Conservation (phyloP, 371 early-diverging fungal species). For the Apophysomyces trapeziformis region DNA sequence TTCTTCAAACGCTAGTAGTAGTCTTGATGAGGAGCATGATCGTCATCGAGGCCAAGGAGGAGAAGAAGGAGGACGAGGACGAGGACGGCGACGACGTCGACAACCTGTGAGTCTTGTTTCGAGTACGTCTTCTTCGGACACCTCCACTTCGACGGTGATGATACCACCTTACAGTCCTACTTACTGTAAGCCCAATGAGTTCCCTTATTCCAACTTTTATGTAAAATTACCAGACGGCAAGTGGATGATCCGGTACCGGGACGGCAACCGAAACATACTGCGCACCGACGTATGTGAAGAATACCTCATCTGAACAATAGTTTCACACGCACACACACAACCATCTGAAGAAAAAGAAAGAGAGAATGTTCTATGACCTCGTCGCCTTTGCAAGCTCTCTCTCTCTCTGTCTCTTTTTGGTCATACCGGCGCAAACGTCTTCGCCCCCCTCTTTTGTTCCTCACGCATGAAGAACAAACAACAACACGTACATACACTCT, state of each 20-base stretch:
- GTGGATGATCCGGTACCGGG: constrained; percentile 52
- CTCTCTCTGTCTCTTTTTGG: too few species aligned
- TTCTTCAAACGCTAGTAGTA: not conserved
- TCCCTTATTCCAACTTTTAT: constrained; percentile 57
- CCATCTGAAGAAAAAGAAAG: too few species aligned
- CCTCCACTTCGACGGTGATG: constrained; percentile 11
- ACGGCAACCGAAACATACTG: constrained; percentile 49
- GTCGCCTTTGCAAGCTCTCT: too few species aligned
- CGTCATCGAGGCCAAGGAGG: too few species aligned
- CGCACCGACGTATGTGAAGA: constrained; percentile 50
- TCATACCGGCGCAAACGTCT: too few species aligned
- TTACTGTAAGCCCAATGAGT: constrained; percentile 43
- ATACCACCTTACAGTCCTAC: constrained; percentile 57
- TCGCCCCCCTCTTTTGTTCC: too few species aligned
- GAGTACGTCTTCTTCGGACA: not conserved
- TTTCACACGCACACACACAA: too few species aligned
- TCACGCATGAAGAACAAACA: too few species aligned
- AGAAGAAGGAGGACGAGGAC: not conserved
- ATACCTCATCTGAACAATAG: not conserved
- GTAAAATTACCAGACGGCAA: constrained; percentile 49
- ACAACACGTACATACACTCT: too few species aligned
- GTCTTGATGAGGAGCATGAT: too few species aligned
- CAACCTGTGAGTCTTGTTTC: not conserved
- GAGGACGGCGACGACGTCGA: not conserved
- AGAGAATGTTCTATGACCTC: too few species aligned